phyloP scores from a whole-genome alignment of 176 grass and related monocot species.

The Areca catechu region DNA sequence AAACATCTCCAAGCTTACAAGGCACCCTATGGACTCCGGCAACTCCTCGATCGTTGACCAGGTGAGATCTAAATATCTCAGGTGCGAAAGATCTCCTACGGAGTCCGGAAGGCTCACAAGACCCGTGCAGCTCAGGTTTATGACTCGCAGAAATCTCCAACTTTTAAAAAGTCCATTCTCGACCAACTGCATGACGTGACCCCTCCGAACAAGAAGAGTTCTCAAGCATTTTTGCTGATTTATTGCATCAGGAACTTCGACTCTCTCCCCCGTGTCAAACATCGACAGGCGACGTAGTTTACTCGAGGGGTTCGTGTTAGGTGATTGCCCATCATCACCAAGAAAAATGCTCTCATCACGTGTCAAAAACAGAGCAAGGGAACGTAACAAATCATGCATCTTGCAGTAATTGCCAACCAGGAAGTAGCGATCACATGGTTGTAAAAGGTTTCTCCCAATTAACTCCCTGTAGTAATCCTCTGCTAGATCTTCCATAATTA shows the following conservation, averaged over 20 bases:
- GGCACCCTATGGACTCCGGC: conserved; percentile 58
- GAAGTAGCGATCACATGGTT: conserved; percentile 41
- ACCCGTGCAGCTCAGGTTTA: conserved; percentile 50
- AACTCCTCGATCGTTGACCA: conserved; percentile 47
- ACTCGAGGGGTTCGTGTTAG: too few relatives aligned
- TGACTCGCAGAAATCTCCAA: conserved; percentile 32
- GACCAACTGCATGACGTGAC: conserved; percentile 43
- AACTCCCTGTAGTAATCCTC: conserved; percentile 53
- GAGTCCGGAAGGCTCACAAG: conserved; percentile 55
- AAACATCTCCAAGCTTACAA: conserved; percentile 66
- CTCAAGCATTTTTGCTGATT: too few relatives aligned
- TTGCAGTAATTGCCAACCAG: conserved; percentile 41
- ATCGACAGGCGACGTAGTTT: too few relatives aligned
- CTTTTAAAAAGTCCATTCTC: conserved; percentile 41
- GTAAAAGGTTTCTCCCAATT: conserved; percentile 57
- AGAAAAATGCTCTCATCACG: conserved; percentile 58
- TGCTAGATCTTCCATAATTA: too few relatives aligned
- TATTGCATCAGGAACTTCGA: too few relatives aligned
- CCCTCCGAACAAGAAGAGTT: too few relatives aligned
- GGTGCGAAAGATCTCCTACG: conserved; percentile 49
- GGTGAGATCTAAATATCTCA: conserved; percentile 84
- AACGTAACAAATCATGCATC: conserved; percentile 48
- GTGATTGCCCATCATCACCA: too few relatives aligned
- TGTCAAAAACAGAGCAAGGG: too few relatives aligned
- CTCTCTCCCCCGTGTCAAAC: too few relatives aligned